Evolutionary conservation across 805 yeast genomes (phyloP).

Genomic region (Martiniozyma abietophila): DNA sequence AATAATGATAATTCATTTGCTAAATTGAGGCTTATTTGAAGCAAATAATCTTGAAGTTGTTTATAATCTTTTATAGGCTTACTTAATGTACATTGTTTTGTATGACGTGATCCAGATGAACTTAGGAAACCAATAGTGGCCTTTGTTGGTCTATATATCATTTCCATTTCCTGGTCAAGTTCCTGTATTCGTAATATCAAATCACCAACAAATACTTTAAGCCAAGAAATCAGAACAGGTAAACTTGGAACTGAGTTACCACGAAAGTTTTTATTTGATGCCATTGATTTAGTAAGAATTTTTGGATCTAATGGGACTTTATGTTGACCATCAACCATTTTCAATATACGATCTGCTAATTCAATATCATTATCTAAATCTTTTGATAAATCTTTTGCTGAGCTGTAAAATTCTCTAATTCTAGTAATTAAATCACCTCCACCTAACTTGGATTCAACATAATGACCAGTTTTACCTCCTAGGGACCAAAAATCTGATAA

Average conservation of each 20-base stretch:
- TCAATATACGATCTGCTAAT: slow-evolving; percentile 46
- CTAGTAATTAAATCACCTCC: slow-evolving; percentile 29
- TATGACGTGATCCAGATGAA: slow-evolving; percentile 16
- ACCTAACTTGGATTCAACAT: slow-evolving; percentile 38
- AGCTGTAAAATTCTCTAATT: slow-evolving; percentile 39
- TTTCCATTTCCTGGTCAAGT: slow-evolving; percentile 52
- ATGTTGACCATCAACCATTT: slow-evolving; percentile 56
- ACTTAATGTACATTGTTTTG: slow-evolving; percentile 34
- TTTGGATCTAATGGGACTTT: slow-evolving; percentile 46
- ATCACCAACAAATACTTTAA: slow-evolving; percentile 76
- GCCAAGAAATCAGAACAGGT: slow-evolving; percentile 65
- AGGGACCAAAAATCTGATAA: slow-evolving; percentile 76
- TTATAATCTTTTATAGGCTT: slow-evolving; percentile 29
- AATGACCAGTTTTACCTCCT: slow-evolving; percentile 83
- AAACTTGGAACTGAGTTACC: slow-evolving; percentile 40
- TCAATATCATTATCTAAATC: slow-evolving; percentile 33
- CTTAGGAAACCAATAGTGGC: slow-evolving; percentile 32
- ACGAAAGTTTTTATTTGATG: slow-evolving; percentile 73
- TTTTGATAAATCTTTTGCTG: slow-evolving; percentile 28
- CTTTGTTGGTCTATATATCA: slow-evolving; percentile 45
- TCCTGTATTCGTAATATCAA: slow-evolving; percentile 62
- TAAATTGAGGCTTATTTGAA: slow-evolving; percentile 15
- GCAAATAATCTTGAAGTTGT: slow-evolving; percentile 25
- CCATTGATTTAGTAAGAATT: slow-evolving; percentile 74
- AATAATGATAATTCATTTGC: slow-evolving; percentile 17